Evolutionary conservation across 2,329 filamentous ascomycete genomes (phyloP).

Genomic region (Pyrenophora graminea): DNA sequence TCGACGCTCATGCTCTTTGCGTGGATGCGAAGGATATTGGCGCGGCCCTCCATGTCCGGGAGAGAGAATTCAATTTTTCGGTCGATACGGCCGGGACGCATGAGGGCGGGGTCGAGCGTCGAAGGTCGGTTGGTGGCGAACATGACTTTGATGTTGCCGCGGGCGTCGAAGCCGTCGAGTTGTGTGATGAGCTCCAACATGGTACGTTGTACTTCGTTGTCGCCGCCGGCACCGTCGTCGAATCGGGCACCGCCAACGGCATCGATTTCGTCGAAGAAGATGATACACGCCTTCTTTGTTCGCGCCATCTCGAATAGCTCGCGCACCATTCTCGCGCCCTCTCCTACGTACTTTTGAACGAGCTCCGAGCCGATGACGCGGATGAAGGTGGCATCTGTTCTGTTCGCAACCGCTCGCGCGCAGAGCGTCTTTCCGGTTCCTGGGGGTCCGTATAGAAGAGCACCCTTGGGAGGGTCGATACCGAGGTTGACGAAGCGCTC

Average conservation of each 20-base stretch:
- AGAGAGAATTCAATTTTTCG: slow-evolving; percentile 99
- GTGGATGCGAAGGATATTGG: slow-evolving; percentile 97
- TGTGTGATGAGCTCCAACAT: slow-evolving; percentile 99
- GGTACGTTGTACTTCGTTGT: slow-evolving; percentile 96
- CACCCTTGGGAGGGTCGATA: slow-evolving; percentile 97
- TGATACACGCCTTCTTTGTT: slow-evolving; percentile 99
- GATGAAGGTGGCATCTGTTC: slow-evolving; percentile 98
- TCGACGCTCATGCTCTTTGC: slow-evolving; percentile 99
- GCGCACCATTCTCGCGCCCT: slow-evolving; percentile 96
- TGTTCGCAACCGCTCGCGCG: slow-evolving; percentile 93
- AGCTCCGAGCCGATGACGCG: slow-evolving; percentile 96
- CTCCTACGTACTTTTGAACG: slow-evolving; percentile 98
- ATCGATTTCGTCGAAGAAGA: slow-evolving; percentile 99
- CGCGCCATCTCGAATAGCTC: slow-evolving; percentile 99
- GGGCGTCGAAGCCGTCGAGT: slow-evolving; percentile 91
- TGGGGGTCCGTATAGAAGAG: slow-evolving; percentile 91
- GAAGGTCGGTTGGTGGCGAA: slow-evolving; percentile 97
- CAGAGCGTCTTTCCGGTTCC: slow-evolving; percentile 99
- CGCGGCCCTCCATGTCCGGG: slow-evolving; percentile 93
- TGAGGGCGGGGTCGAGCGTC: slow-evolving; percentile 92
- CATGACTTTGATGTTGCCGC: slow-evolving; percentile 99
- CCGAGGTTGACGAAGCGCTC: slow-evolving; percentile 98
- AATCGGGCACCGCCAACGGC: slow-evolving; percentile 95
- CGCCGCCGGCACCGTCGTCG: slow-evolving; percentile 92
- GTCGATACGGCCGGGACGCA: slow-evolving; percentile 96